Evolutionary conservation across 345 rosid genomes (phyloP), one percentile per base, ranked within the genome.

Genomic region (Brassica juncea): DNA sequence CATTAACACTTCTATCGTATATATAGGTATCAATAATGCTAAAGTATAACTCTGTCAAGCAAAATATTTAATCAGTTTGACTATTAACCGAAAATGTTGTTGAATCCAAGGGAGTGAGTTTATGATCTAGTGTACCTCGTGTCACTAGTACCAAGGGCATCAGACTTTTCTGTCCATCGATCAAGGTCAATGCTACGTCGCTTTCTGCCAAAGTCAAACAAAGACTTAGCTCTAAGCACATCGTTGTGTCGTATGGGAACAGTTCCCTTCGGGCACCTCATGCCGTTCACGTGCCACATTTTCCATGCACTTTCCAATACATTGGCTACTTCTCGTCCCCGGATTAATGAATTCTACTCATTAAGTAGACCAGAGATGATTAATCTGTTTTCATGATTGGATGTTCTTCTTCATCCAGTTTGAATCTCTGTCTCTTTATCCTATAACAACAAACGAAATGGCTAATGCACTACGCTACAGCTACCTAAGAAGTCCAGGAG

Each of bases 171-270:
- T 9, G 86, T 10, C 8, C 82, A 92, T 78, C 82, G 71, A 27
- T 71, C 44, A 57, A 74, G 87, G 44, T 80, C 14, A 31, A 68
- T 14, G 3, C 58, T 54, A 2, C 52, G 62, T 57, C 16, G 76
- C 71, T 81, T 89, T 84, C 89, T 93, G 34, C 99, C 98, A 58
- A 86, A 93, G 87, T 90, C 89, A 83, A 90, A 93, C 81, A 93
- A 70, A 83, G 99, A 95, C 82, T 91, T 93, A 66, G 98, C 91
- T 84, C 99, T 88, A 69, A 93, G 75, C 19, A 93, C 95, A 77
- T 96, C 98, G 15, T 90, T 93, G 72, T 97, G 93, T 74, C 99
- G 93, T 64, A 93, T 87, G 16, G 99, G 98, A 74, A 96, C 87
- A 0, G 93, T 92, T 0, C 97, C 98, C 65, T 86, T 92, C 0